A percentile compares a stretch with the other conserved stretches of the same genome.
These are phyloP conservation scores for Candida koratica DNA, from an alignment of 805 yeast species.

Conservation along the genomic window DNA sequence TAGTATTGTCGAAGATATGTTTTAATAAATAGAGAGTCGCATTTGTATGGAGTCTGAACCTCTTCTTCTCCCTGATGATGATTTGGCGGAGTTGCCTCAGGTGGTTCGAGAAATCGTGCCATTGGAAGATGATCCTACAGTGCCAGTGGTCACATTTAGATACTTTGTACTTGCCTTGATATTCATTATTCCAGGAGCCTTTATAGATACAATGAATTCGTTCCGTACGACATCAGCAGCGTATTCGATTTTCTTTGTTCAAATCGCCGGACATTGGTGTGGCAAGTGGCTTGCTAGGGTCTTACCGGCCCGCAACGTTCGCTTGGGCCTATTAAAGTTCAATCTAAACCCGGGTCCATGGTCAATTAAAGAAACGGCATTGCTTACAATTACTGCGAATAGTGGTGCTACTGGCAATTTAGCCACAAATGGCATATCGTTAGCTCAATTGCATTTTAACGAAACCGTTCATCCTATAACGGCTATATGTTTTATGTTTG, in stretches of 20 bases:
- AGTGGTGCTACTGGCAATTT: slow-evolving; percentile 51
- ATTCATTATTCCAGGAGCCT: slow-evolving; percentile 41
- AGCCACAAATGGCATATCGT: slow-evolving; percentile 45
- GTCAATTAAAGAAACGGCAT: slow-evolving; percentile 50
- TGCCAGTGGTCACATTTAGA: slow-evolving; percentile 38
- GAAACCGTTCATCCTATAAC: slow-evolving; percentile 31
- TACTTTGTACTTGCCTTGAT: slow-evolving; percentile 30
- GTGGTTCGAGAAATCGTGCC: slow-evolving; percentile 36
- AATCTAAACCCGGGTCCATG: slow-evolving; percentile 53
- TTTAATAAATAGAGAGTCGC: slow-evolving; percentile 2
- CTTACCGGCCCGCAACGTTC: slow-evolving; percentile 30
- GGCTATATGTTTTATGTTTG: slow-evolving; percentile 46
- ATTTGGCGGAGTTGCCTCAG: slow-evolving; percentile 26
- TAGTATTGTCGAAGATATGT: slow-evolving; percentile 3
- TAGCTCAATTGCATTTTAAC: slow-evolving; percentile 44
- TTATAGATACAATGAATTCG: slow-evolving; percentile 40
- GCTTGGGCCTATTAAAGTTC: slow-evolving; percentile 18
- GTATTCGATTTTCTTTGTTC: slow-evolving; percentile 50
- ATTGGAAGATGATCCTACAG: slow-evolving; percentile 34
- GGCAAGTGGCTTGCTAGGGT: slow-evolving; percentile 44
- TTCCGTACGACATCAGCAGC: slow-evolving; percentile 46
- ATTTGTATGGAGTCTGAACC: slow-evolving; percentile 6
- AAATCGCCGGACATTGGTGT: slow-evolving; percentile 44
- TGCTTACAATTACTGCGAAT: slow-evolving; percentile 51
- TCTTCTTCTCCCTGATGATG: slow-evolving; percentile 13